Conservation (phyloP, 441 rosid species). For the Theobroma grandiflorum region DNA sequence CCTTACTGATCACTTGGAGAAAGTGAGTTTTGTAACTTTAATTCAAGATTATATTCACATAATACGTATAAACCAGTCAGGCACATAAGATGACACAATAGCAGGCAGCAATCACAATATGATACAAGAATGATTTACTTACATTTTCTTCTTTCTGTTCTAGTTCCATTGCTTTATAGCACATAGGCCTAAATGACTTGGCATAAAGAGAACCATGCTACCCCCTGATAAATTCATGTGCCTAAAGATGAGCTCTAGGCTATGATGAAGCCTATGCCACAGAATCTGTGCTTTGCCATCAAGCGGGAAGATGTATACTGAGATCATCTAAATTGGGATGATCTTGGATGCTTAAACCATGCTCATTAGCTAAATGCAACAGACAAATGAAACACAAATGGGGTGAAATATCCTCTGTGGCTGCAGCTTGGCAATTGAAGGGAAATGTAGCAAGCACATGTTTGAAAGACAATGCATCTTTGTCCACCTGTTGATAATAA, state of each 20-base stretch:
- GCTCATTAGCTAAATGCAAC: slow-evolving; percentile 47
- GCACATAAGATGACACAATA: neutral
- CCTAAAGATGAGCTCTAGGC: neutral
- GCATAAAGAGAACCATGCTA: neutral
- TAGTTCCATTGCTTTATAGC: neutral
- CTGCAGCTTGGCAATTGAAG: slow-evolving; percentile 34
- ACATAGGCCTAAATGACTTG: neutral
- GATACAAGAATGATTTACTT: neutral
- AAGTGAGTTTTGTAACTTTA: too few species aligned
- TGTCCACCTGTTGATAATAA: slow-evolving; percentile 8
- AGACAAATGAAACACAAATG: slow-evolving; percentile 47
- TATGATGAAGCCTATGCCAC: slow-evolving; percentile 17
- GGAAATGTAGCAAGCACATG: slow-evolving; percentile 38
- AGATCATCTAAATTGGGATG: slow-evolving; percentile 42
- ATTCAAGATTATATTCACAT: neutral
- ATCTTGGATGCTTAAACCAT: slow-evolving; percentile 36
- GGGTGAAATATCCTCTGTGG: slow-evolving; percentile 37
- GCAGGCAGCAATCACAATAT: neutral
- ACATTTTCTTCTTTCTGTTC: neutral
- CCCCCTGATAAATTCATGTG: neutral
- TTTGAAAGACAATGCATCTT: slow-evolving; percentile 20
- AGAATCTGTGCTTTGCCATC: slow-evolving; percentile 14
- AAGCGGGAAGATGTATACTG: slow-evolving; percentile 28
- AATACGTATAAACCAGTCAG: too few species aligned
- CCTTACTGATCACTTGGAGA: too few species aligned